Base-by-base conservation (phyloP, 1,139 yeast genomes). In the Yamadazyma kanchanaburiensis region DNA sequence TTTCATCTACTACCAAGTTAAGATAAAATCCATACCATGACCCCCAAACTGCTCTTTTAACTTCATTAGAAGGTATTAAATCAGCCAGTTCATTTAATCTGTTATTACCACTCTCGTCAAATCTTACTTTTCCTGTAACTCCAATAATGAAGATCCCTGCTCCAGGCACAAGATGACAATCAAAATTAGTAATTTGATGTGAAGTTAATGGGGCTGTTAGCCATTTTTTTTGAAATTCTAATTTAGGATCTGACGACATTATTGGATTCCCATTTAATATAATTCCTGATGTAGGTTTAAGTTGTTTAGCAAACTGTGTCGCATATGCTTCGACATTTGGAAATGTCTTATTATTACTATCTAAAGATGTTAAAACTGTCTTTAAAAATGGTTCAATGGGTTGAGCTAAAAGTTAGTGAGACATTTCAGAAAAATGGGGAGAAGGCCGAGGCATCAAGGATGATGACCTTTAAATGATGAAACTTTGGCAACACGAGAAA, bases 121-220 rank as follows among this genome's bases (percentile, higher is more conserved):
- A 82, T 39, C 79, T 65, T 7, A 82, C 84, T 50, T 80, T 82
- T 8, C 84, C 77, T 33, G 77, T 70, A 12, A 77, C 64, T 34
- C 72, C 68, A 15, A 81, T 64, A 4, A 79, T 55, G 31, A 69
- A 62, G 2, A 77, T 62, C 4, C 77, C 77, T 0, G 83, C 66
- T 0, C 85, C 85, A 0, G 91, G 91, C n/a, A 83, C 69, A 38
- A 76, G 59, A 47, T 83, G 94, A 30, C 75, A 71, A 50, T 83
- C 91, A 34, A 69, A 70, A 15, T 80, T 72, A 10, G 77, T 75
- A 24, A 81, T 50, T 35, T 66, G 77, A 49, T 83, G 94, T 35
- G 73, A 77, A 1, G 88, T 65, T 11, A 59, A 47, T 2, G 89
- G 89, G 10, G 78, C 60, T 12, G 64, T 56, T 17, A 77, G 56